Percentiles rank a stretch among this genome's conserved stretches.
Conservation (phyloP, 345 rosid species). For the Ricinus communis region DNA sequence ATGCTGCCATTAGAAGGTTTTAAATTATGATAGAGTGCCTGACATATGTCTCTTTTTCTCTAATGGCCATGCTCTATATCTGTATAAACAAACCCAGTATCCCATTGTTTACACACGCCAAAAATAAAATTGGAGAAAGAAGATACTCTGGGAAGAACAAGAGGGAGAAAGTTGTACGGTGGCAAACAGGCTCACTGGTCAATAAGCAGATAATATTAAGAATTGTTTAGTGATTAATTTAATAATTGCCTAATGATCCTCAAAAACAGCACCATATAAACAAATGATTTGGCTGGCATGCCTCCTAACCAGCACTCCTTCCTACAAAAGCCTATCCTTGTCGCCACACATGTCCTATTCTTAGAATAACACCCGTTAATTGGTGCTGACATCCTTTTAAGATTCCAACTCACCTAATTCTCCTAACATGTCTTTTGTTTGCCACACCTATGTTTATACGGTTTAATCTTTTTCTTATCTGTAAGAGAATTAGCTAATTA, state of each 20-base stretch:
- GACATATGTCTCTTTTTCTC: background rate
- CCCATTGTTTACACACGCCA: background rate
- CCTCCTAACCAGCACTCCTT: conserved; percentile 15
- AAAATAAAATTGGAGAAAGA: too few species aligned
- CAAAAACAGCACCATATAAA: background rate
- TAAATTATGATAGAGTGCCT: background rate
- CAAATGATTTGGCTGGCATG: conserved; percentile 26
- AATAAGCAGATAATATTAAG: background rate
- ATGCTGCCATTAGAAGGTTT: background rate
- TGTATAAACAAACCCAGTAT: conserved; percentile 4
- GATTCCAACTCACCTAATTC: background rate
- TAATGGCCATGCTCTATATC: background rate
- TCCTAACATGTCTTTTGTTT: too few species aligned
- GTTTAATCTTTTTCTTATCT: too few species aligned
- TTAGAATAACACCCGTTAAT: background rate
- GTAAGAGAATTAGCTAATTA: too few species aligned
- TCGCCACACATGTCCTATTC: too few species aligned
- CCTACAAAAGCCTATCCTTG: conserved; percentile 7
- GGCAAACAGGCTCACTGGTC: background rate
- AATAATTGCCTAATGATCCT: background rate
- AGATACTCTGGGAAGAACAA: background rate
- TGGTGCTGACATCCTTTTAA: background rate
- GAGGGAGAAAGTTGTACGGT: background rate
- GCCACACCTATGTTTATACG: too few species aligned
- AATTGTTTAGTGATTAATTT: background rate